phyloP scores from a whole-genome alignment of 805 yeast genomes.

The Sungouiozyma ichnusensis region DNA sequence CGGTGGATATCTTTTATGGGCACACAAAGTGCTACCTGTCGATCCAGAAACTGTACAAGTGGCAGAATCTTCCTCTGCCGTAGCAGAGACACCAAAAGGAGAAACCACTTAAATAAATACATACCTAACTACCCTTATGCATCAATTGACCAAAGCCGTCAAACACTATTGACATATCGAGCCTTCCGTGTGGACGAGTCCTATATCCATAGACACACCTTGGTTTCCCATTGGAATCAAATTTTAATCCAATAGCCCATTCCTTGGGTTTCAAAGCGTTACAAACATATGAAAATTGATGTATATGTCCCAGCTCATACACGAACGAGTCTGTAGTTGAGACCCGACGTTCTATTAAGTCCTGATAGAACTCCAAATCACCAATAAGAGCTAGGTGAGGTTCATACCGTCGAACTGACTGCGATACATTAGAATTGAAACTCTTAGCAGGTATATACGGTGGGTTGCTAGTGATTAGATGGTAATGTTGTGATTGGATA shows the following conservation, averaged over 20 bases:
- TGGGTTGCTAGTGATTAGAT: conserved; percentile 64
- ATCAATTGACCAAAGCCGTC: conserved; percentile 6
- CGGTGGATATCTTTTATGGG: conserved; percentile 81
- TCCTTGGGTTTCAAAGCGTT: conserved; percentile 7
- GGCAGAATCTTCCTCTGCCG: not conserved
- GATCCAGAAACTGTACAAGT: conserved; percentile 2
- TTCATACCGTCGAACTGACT: conserved; percentile 62
- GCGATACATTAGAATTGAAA: conserved; percentile 36
- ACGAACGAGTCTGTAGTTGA: conserved; percentile 42
- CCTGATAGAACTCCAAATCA: conserved; percentile 55
- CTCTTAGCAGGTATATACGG: conserved; percentile 53
- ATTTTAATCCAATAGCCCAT: conserved; percentile 42
- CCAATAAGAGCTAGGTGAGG: conserved; percentile 78
- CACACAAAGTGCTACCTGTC: conserved; percentile 63
- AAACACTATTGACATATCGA: conserved; percentile 6
- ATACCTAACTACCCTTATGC: conserved; percentile 1
- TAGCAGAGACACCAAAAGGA: conserved; percentile 7
- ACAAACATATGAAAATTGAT: conserved; percentile 42
- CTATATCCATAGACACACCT: conserved; percentile 62
- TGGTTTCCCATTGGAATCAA: conserved; percentile 42
- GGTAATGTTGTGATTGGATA: conserved; percentile 1
- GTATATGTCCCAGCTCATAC: conserved; percentile 61
- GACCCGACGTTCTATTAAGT: conserved; percentile 40
- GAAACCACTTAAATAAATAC: not conserved
- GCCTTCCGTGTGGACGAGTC: conserved; percentile 5